Evolutionary conservation across 441 rosid genomes (phyloP).

Genomic region (Erodium texanum): DNA sequence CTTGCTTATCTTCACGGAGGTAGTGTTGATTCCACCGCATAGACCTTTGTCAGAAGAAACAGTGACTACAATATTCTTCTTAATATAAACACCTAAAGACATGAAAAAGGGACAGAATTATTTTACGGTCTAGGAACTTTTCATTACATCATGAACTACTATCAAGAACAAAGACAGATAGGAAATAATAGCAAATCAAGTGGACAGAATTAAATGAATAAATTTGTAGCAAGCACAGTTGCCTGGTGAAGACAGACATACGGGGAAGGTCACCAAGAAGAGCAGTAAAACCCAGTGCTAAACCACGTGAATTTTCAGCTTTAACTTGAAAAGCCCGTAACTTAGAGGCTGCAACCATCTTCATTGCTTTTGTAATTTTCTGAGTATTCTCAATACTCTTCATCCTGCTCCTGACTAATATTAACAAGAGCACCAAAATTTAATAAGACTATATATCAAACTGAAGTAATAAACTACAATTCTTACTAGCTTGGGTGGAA

Average conservation of each 20-base stretch:
- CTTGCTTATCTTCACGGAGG: conserved; percentile 76
- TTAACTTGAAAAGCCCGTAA: conserved; percentile 64
- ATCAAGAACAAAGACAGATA: background rate
- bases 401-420: conserved; percentile 79
- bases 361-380: conserved; percentile 99
- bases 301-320: conserved; percentile 93
- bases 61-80: conserved; percentile 82
- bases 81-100: conserved; percentile 84
- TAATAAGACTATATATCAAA: conserved; percentile 9
- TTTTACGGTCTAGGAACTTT: background rate
- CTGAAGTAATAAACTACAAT: background rate
- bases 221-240: too few relatives aligned
- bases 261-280: conserved; percentile 93
- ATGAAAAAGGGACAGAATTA: too few relatives aligned
- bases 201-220: too few relatives aligned
- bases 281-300: conserved; percentile 93
- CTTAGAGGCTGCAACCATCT: conserved; percentile 99
- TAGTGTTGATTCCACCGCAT: conserved; percentile 95
- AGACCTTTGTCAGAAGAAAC: conserved; percentile 95
- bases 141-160: background rate
- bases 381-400: conserved; percentile 96
- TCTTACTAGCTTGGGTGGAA: conserved; percentile 87
- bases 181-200: background rate
- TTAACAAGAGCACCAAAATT: conserved; percentile 9
- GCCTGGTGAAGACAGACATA: too few relatives aligned